Percentiles rank a stretch among this genome's conserved stretches.
Evolutionary conservation across 1,139 yeast species (phyloP).

Genomic region (Meyerozyma athensensis): DNA sequence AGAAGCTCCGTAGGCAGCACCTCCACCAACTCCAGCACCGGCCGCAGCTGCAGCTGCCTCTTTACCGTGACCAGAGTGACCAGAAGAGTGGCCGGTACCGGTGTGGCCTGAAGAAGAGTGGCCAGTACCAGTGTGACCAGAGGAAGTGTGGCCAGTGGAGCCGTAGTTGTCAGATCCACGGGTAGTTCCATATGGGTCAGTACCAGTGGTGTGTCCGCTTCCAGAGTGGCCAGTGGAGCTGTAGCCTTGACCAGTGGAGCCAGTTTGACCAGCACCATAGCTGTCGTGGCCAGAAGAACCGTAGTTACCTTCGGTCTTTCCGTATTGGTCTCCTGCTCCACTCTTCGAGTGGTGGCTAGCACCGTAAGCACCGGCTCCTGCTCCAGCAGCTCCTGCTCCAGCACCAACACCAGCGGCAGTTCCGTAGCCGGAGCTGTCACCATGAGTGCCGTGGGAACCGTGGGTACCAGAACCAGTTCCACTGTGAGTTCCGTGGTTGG

Average conservation of each 20-base stretch:
- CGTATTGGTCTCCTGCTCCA: background rate
- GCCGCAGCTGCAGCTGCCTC: slow-evolving; percentile 11
- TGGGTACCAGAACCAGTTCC: no score
- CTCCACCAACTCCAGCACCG: slow-evolving; percentile 12
- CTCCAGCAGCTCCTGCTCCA: slow-evolving; percentile 9
- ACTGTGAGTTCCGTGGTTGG: no score
- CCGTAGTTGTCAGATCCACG: slow-evolving; percentile 11
- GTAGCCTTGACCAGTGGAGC: slow-evolving; percentile 1
- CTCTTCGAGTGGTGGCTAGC: slow-evolving; percentile 3
- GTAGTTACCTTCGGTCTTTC: slow-evolving; percentile 2
- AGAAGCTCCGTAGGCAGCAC: slow-evolving; percentile 1
- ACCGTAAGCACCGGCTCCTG: slow-evolving; percentile 9
- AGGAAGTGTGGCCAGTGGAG: slow-evolving; percentile 6
- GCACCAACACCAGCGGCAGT: slow-evolving; percentile 6
- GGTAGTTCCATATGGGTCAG: slow-evolving; percentile 2
- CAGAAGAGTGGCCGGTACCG: slow-evolving; percentile 4
- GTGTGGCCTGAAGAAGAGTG: slow-evolving; percentile 5
- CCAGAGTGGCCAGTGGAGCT: slow-evolving; percentile 1
- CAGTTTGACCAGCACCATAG: background rate
- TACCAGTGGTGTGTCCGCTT: background rate
- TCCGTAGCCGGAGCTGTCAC: no score
- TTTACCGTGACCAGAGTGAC: slow-evolving; percentile 6
- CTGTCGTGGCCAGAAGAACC: background rate
- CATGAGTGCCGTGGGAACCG: no score
- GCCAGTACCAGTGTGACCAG: slow-evolving; percentile 5